Evolutionary conservation across 352 stramenopile species (phyloP).

Genomic region (Globisporangium splendens): DNA sequence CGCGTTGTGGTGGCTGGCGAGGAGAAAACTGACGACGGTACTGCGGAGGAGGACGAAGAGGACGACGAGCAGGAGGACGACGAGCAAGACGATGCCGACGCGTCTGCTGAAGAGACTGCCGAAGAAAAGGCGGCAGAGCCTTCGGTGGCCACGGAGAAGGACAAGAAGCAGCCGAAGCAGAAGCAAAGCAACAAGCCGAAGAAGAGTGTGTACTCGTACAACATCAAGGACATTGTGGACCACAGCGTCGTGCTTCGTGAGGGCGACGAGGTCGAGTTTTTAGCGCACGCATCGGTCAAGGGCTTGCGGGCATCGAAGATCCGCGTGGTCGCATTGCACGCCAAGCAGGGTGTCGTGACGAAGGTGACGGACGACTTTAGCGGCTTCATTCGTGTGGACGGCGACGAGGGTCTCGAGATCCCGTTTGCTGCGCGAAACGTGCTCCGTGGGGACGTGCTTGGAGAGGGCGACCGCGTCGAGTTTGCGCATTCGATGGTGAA

Average conservation of each 20-base stretch:
- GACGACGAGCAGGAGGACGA: slow-evolving; percentile 17
- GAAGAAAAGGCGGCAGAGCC: background rate
- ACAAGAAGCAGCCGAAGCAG: slow-evolving; percentile 4
- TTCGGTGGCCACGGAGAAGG: background rate
- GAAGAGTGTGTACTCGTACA: slow-evolving; percentile 44
- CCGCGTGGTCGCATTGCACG: slow-evolving; percentile 44
- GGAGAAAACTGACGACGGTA: slow-evolving; percentile 1
- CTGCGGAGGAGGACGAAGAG: slow-evolving; percentile 10
- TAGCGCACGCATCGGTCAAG: slow-evolving; percentile 40
- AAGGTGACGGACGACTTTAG: slow-evolving; percentile 42
- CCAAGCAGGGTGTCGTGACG: slow-evolving; percentile 57
- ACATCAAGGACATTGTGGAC: slow-evolving; percentile 67
- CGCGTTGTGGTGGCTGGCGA: slow-evolving; percentile 15
- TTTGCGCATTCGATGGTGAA: slow-evolving; percentile 43
- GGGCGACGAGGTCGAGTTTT: slow-evolving; percentile 70
- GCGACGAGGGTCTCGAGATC: slow-evolving; percentile 21
- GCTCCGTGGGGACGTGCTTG: slow-evolving; percentile 55
- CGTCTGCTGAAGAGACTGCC: slow-evolving; percentile 13
- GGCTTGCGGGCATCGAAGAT: slow-evolving; percentile 52
- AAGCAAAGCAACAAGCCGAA: slow-evolving; percentile 15
- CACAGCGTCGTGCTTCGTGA: slow-evolving; percentile 53
- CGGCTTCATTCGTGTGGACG: slow-evolving; percentile 55
- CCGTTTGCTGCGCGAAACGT: slow-evolving; percentile 49
- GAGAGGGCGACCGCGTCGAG: slow-evolving; percentile 68
- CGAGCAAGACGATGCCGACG: slow-evolving; percentile 18